Evolutionary conservation across 306 rosid species (phyloP), one percentile per base, ranked within the genome.

Genomic region (Cucurbita ficifolia): DNA sequence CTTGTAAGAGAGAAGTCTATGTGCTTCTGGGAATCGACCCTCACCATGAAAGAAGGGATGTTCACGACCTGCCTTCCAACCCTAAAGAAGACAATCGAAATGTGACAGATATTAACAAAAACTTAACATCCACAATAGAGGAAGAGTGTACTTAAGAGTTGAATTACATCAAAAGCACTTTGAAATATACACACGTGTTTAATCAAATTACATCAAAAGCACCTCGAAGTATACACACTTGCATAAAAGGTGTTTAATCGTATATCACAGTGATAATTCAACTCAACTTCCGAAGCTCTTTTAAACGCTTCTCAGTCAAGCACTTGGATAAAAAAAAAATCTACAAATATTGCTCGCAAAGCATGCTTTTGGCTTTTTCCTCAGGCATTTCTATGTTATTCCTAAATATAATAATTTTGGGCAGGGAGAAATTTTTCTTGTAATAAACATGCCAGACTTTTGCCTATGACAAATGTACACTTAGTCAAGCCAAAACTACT

Each of bases 21-120:
- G 70, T 63, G 70, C 70, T 63, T 63, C 16, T 63, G 70, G n/a
- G 70, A 63, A 19, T 63, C 70, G 1, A 63, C 70, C 35, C 70
- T 40, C 51, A 63, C 70, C 70, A 63, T 63, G 70, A 63, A 63
- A 18, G 70, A 63, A 39, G 70, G 70, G 8, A 63, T 63, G 51
- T 63, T 63, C 0, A 63, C 70, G 17, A 63, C 70, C 35, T 63
- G 70, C 51, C 70, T 63, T 18, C 70, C 70, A 40, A 63, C 70
- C 70, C 70, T 63, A 40, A 8, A 6, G n/a, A 36, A 16, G 13
- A 7, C 35, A 12, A 5, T 1, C 1, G 21, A 62, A 62, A 62
- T 38, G 49, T 38, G 33, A 38, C 33, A 1, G 5, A 40, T 1
- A 39, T 18, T 18, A 63, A 63, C 14, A 21, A 19, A 8, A 4